Base-by-base conservation (phyloP, 805 yeast genomes). In the Pichia deserticola region DNA sequence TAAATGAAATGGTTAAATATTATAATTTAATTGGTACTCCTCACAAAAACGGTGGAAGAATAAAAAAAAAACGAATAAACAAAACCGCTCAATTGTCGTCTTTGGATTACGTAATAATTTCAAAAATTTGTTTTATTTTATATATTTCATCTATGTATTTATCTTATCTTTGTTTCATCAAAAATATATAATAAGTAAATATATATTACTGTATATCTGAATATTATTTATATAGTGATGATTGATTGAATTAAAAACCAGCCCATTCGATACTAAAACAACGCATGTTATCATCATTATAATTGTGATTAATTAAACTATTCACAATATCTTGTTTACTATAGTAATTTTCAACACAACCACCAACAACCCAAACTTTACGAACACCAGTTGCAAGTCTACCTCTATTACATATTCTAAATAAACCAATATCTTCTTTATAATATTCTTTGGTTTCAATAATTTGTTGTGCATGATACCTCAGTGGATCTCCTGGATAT, bases 191-290 rank as follows among this genome's bases (percentile, higher is more conserved):
- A n/a, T n/a, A n/a, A n/a, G n/a, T n/a, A n/a, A n/a, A n/a, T n/a
- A n/a, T 20, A 20, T 20, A 20, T 20, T 2, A 20, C 20, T 20
- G 20, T 20, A 20, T 20, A 20, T 3, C 20, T 20, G 20, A 20
- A 20, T 20, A 20, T 20, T 20, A 20, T 20, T 20, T 20, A 2
- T 20, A 20, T 20, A 20, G 20, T 20, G 20, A 3, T 20, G 20
- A 20, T 20, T 20, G 20, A 20, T 3, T 2, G 3, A 20, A 20
- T 20, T 27, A 97, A 69, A 92, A 92, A 0, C 97, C 97, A 0
- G 98, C 89, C 99, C 99, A 92, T 67, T 92, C 97, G 2, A 92
- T 71, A 6, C 96, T 84, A 60, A 79, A 92, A 15, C 77, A 76
- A 43, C 67, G 69, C 13, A 69, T 67, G 43, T 57, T 58, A 10